These are phyloP conservation scores for Mucor indicus DNA, from an alignment of 371 early-diverging fungal genomes.

Conservation along the genomic window DNA sequence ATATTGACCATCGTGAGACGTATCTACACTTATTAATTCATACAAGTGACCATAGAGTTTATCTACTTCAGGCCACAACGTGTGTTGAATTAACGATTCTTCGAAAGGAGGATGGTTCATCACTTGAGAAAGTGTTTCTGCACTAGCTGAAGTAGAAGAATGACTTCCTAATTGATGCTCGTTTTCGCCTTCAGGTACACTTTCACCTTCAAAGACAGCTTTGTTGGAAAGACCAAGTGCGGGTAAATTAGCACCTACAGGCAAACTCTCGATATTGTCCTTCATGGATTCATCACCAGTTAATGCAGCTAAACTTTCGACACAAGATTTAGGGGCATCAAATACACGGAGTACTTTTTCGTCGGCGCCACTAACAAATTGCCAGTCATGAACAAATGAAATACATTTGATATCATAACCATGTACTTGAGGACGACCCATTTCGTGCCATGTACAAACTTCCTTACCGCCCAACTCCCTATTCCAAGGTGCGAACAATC, in stretches of 20 bases:
- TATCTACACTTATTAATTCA: conserved; percentile 80
- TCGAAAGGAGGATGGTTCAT: conserved; percentile 81
- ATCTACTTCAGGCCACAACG: conserved; percentile 96
- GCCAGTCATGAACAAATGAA: conserved; percentile 72
- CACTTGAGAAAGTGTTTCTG: conserved; percentile 49
- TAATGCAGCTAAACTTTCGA: conserved; percentile 56
- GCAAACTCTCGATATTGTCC: conserved; percentile 51
- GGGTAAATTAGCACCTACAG: conserved; percentile 83
- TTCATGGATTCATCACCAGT: conserved; percentile 42
- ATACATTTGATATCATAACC: conserved; percentile 92
- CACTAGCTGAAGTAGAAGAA: conserved; percentile 42
- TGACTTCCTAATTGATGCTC: conserved; percentile 21
- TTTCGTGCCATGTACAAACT: conserved; percentile 83
- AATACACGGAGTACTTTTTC: conserved; percentile 92
- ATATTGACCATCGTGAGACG: conserved; percentile 64
- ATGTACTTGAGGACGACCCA: conserved; percentile 95
- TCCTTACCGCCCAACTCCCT: conserved; percentile 18
- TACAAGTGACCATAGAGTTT: conserved; percentile 95
- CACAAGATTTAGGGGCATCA: conserved; percentile 83
- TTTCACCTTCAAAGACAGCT: conserved; percentile 73
- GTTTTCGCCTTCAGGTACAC: conserved; percentile 43
- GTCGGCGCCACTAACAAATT: conserved; percentile 89
- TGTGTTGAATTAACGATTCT: conserved; percentile 82
- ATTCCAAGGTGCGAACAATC: conserved; percentile 80
- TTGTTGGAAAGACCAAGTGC: conserved; percentile 95